Percentiles rank a stretch among this genome's conserved stretches.
phyloP scores from a whole-genome alignment of 495 filamentous ascomycete genomes.

The Amphirosellinia nigrospora region DNA sequence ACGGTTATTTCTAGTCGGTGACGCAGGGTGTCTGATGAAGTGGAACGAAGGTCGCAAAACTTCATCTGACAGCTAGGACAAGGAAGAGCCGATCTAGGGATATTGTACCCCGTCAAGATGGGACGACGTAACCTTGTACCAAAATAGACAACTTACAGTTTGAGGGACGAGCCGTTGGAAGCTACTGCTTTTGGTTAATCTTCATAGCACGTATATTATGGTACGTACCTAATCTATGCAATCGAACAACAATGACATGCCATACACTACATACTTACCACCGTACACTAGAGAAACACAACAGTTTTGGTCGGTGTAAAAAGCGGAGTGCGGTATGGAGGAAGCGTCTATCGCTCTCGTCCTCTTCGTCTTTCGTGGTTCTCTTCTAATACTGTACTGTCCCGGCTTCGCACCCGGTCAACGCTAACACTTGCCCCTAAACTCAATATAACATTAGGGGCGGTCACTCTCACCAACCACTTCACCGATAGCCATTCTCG shows the following conservation, averaged over 20 bases:
- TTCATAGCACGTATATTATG: too few relatives aligned
- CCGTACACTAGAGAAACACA: not conserved
- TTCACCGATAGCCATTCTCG: constrained; percentile 13
- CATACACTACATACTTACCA: too few relatives aligned
- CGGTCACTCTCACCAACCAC: not conserved
- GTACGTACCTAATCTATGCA: too few relatives aligned
- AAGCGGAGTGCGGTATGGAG: too few relatives aligned
- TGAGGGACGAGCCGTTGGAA: constrained; percentile 2
- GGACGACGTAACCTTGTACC: constrained; percentile 17
- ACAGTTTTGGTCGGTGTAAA: not conserved
- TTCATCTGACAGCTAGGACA: not conserved
- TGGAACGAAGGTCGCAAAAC: not conserved
- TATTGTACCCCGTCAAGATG: not conserved
- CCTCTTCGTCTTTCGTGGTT: not conserved
- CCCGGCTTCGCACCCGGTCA: constrained; percentile 18
- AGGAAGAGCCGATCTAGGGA: not conserved
- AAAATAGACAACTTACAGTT: not conserved
- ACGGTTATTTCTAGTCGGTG: not conserved
- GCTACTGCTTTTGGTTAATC: not conserved
- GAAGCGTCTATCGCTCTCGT: not conserved
- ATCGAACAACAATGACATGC: too few relatives aligned
- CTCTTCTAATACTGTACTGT: not conserved
- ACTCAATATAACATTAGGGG: constrained; percentile 8
- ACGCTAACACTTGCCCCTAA: constrained; percentile 10
- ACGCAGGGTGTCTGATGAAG: not conserved